Conservation (phyloP, 352 stramenopile genomes). For the Plasmopara muralis region DNA sequence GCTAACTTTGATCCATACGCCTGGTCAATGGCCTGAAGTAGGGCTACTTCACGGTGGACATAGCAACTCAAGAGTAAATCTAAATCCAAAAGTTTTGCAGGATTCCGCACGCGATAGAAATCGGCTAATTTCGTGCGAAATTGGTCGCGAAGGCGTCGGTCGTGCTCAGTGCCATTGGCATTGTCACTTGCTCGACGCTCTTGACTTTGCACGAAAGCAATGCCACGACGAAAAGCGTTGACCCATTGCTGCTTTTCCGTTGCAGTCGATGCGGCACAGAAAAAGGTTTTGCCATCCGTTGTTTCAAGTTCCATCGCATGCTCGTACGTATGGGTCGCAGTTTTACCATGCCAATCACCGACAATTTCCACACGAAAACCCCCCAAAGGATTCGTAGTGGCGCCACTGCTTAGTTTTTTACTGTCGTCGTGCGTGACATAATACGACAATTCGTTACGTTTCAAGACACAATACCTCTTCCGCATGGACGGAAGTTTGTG, state of each 20-base stretch:
- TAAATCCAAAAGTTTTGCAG: slow-evolving; percentile 40
- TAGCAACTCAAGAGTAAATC: slow-evolving; percentile 47
- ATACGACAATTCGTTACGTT: slow-evolving; percentile 47
- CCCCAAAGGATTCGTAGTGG: slow-evolving; percentile 18
- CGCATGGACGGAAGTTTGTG: slow-evolving; percentile 69
- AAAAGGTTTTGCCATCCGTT: slow-evolving; percentile 59
- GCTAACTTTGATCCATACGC: slow-evolving; percentile 31
- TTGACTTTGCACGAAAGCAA: slow-evolving; percentile 27
- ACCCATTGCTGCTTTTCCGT: slow-evolving; percentile 62
- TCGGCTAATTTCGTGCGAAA: slow-evolving; percentile 34
- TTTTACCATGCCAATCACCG: slow-evolving; percentile 68
- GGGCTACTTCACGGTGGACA: slow-evolving; percentile 30
- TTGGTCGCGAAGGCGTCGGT: slow-evolving; percentile 19
- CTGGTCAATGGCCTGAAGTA: slow-evolving; percentile 44
- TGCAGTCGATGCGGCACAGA: slow-evolving; percentile 45
- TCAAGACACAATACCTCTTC: slow-evolving; percentile 65
- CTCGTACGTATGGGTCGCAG: slow-evolving; percentile 37
- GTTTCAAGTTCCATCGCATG: slow-evolving; percentile 70
- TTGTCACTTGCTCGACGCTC: slow-evolving; percentile 5
- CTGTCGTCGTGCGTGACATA: slow-evolving; percentile 70
- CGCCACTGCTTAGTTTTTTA: slow-evolving; percentile 27
- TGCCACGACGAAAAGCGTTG: slow-evolving; percentile 45
- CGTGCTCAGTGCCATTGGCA: slow-evolving; percentile 8
- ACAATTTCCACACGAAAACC: slow-evolving; percentile 48
- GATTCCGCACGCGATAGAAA: slow-evolving; percentile 58